Evolutionary conservation across 1,139 yeast species (phyloP).

Genomic region (Taphrina confusa): DNA sequence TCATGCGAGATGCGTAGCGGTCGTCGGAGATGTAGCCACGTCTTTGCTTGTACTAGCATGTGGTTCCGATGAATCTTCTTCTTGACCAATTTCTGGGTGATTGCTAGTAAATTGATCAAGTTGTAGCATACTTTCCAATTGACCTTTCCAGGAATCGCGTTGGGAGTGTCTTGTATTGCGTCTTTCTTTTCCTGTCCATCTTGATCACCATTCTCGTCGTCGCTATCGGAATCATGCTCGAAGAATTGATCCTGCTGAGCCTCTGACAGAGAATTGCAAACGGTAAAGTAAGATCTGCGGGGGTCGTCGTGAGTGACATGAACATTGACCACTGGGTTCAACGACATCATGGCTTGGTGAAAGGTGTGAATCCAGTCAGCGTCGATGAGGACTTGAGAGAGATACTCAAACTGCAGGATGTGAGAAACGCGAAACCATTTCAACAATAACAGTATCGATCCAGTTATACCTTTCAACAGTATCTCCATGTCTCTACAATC

Average conservation of each 20-base stretch:
- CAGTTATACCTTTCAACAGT: slow-evolving; percentile 62
- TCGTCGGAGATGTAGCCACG: slow-evolving; percentile 49
- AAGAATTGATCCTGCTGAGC: background rate
- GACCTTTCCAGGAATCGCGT: background rate
- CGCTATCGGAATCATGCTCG: background rate
- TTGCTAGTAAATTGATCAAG: slow-evolving; percentile 46
- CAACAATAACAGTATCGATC: slow-evolving; percentile 56
- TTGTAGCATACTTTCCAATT: slow-evolving; percentile 45
- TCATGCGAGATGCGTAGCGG: slow-evolving; percentile 56
- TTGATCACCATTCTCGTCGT: background rate
- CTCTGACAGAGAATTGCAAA: slow-evolving; percentile 6
- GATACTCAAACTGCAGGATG: slow-evolving; percentile 72
- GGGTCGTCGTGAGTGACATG: slow-evolving; percentile 10
- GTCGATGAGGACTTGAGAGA: slow-evolving; percentile 73
- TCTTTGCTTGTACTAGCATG: slow-evolving; percentile 49
- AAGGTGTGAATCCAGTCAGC: slow-evolving; percentile 50
- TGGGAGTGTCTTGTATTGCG: background rate
- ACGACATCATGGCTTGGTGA: slow-evolving; percentile 27
- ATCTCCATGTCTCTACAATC: slow-evolving; percentile 60
- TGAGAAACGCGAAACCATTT: slow-evolving; percentile 82
- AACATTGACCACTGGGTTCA: slow-evolving; percentile 20
- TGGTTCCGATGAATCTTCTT: slow-evolving; percentile 50
- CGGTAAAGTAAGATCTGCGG: slow-evolving; percentile 9
- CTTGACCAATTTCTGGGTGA: slow-evolving; percentile 47
- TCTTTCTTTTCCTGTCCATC: background rate